Percentiles rank a stretch among this genome's conserved stretches.
Conservation (phyloP, 176 grass and related monocot species). For the Hordeum vulgare region MorexV3_pseudomolecules_assembly NC_058521.1:596822628-596823127, state of each 20-base stretch:
- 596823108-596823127: constrained; percentile 73
- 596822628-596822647: neutral
- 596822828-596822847: constrained; percentile 61
- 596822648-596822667: neutral
- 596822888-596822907: constrained; percentile 64
- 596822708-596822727: neutral
- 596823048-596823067: constrained; percentile 60
- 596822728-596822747: neutral
- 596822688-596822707: neutral
- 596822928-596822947: constrained; percentile 74
- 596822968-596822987: constrained; percentile 88
- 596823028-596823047: constrained; percentile 93
- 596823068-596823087: constrained; percentile 58
- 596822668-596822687: neutral
- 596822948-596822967: constrained; percentile 63
- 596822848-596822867: constrained; percentile 59
- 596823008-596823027: constrained; percentile 81
- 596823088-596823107: constrained; percentile 63
- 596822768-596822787: neutral
- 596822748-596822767: neutral
- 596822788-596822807: neutral
- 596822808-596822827: neutral
- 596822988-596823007: constrained; percentile 76
- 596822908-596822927: constrained; percentile 68
- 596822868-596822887: constrained; percentile 77